Percentiles rank a stretch among this genome's conserved stretches.
These are phyloP conservation scores for Sapria himalayana DNA, from an alignment of 345 rosid genomes.

Conservation along the genomic window DNA sequence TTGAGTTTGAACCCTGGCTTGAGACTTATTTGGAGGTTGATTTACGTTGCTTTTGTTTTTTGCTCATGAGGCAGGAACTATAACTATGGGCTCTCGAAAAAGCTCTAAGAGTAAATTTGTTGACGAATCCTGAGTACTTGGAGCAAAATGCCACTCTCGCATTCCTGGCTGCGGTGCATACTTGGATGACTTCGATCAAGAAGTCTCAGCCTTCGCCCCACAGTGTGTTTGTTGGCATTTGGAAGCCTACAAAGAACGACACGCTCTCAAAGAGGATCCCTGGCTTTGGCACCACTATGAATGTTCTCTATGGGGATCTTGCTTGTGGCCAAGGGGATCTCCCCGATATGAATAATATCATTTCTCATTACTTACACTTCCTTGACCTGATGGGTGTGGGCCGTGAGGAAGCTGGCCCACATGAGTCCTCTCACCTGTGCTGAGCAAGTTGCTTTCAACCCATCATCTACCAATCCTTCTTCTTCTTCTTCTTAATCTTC, in stretches of 20 bases:
- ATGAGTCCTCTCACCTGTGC: conserved; percentile 42
- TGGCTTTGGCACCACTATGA: conserved; percentile 55
- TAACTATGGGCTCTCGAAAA: conserved; percentile 59
- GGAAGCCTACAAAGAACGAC: conserved; percentile 76
- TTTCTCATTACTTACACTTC: conserved; percentile 62
- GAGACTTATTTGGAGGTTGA: background rate
- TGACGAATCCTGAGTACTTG: conserved; percentile 51
- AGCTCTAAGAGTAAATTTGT: conserved; percentile 39
- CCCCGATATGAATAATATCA: conserved; percentile 51
- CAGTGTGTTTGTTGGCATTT: conserved; percentile 40
- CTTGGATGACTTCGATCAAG: conserved; percentile 63
- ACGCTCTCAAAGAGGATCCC: conserved; percentile 46
- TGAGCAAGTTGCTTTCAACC: conserved; percentile 62
- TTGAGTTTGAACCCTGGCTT: background rate
- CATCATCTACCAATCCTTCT: conserved; percentile 16
- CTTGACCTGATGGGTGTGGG: conserved; percentile 72
- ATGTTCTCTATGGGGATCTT: conserved; percentile 42
- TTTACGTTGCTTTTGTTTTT: background rate
- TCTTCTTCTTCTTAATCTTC: conserved; percentile 21
- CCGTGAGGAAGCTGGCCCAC: conserved; percentile 59
- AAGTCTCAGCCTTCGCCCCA: conserved; percentile 57
- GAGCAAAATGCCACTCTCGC: conserved; percentile 75
- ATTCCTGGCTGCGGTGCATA: conserved; percentile 62
- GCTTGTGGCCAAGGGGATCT: conserved; percentile 56
- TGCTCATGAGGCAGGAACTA: conserved; percentile 34